Base-by-base conservation (phyloP, 495 filamentous ascomycete species). In the Talaromyces trachyspermus region DNA sequence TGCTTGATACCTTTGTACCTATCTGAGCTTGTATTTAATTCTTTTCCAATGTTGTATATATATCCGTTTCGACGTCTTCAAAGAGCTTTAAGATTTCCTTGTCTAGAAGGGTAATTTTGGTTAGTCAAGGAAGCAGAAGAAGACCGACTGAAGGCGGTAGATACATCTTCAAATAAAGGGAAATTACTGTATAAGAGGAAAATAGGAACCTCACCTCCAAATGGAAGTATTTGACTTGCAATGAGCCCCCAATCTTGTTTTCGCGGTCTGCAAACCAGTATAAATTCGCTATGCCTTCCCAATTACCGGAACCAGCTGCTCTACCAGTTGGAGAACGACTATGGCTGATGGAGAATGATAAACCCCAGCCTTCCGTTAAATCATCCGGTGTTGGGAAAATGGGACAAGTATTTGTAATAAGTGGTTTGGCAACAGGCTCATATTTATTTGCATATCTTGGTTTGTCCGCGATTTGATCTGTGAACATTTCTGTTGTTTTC, bases 251-350 rank as follows among this genome's bases (percentile, higher is more conserved):
- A 46, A 84, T 63, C 2, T 78, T 78, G 32, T 69, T 74, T 53
- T 77, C 76, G 3, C 74, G 62, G 61, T 83, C 81, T 26, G 58
- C 63, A 75, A 75, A 83, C 79, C 79, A 83, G 51, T 68, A 82
- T 30, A 75, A 41, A 58, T 84, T 82, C 22, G 76, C 54, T 39
- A 84, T 46, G 0, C 81, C 81, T 10, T 72, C 69, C 79, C 80
- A 83, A 45, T 55, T 68, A 1, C 48, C 77, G 5, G 76, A 76
- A 22, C 63, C 60, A 4, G 37, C 50, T 1, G 67, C 70, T 46
- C 79, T 57, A 0, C 78, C 80, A 4, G 80, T 79, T 9, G 50
- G 49, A 2, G 59, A 55, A 9, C 52, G 49, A 0, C 54, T 43
- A 15, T 58, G 30, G 36, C 47, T 74, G 36, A 83, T 52, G 62